These are phyloP conservation scores for Fusarium udum DNA, from an alignment of 2,329 filamentous ascomycete genomes.

Conservation along the genomic window DNA sequence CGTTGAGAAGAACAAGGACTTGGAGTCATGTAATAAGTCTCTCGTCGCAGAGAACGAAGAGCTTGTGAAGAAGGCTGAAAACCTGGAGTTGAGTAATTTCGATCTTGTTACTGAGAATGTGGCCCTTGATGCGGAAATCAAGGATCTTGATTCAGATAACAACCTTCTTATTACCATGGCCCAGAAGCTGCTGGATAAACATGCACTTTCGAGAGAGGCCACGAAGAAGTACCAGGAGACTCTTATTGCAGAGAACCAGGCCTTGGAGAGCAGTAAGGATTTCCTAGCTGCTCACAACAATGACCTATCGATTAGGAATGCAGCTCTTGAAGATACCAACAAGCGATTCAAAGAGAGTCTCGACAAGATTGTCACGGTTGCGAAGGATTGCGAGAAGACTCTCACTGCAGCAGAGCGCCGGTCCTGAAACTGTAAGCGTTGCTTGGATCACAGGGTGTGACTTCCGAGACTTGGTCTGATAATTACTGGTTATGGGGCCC, in stretches of 20 bases:
- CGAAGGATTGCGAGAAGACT: no score
- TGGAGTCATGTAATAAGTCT: not conserved
- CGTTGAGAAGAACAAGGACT: no score
- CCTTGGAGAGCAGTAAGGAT: not conserved
- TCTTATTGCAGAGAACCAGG: not conserved
- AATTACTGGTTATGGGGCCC: rapidly evolving
- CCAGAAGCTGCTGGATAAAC: not conserved
- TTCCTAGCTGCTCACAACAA: not conserved
- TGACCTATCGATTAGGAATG: no score
- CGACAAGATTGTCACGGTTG: not conserved
- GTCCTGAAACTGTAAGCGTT: no score
- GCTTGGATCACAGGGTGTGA: no score
- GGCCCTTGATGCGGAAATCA: not conserved
- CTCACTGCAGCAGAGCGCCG: no score
- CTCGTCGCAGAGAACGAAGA: not conserved
- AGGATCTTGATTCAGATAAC: not conserved
- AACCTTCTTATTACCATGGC: not conserved
- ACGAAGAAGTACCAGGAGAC: not conserved
- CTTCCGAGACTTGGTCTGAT: no score
- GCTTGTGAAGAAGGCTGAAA: not conserved
- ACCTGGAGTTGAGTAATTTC: not conserved
- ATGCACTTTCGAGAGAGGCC: rapidly evolving
- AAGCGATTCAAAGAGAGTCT: not conserved
- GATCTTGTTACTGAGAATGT: not conserved
- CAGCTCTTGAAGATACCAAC: not conserved